Base-by-base conservation (phyloP, 148 eudicot species). In the Rhododendron kiyosumense region DNA sequence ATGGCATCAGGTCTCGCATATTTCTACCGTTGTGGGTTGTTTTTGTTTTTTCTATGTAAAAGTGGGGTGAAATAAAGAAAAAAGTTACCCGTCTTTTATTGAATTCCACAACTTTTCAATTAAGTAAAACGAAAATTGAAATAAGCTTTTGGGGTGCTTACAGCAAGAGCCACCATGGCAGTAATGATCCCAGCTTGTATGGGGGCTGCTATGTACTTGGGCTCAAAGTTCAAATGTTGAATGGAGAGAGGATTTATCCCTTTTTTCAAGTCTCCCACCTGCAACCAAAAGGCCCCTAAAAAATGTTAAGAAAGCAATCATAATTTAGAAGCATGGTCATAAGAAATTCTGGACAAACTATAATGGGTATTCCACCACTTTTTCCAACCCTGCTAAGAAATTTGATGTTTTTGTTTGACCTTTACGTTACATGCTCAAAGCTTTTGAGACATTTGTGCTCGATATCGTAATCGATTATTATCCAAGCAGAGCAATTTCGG, bases 231-330 rank as follows among this genome's bases (percentile, higher is more conserved):
- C 83, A 94, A 81, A 7, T 77, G 73, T 9, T 91, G 79, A 11
- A 97, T 46, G 34, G 98, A 93, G 7, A 79, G 76, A 36, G 95
- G 95, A 90, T 95, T 95, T 54, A 97, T 87, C 48, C 99, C 99
- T 89, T 85, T 97, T 46, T 90, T 88, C 86, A 97, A 93, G 38
- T 83, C 84, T 69, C 99, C 99, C 69, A 94, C 97, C 99, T 95
- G 88, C 63, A 84, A 86, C 36, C 26, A 38, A 24, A 67, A 87
- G 7, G 24, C 20, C 13, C 75, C 48, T 28, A 6, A 28, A 78
- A 52, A 65, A 45, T 32, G 43, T 26, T 79, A 36, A 32, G 20
- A 48, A 63, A 82, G 18, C 49, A 38, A 71, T 28, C 3, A 32
- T 32, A 11, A 10, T n/a, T 8, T 13, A 77, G 9, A 41, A 77